Conservation (phyloP, 331 rosid species). For the Saraca asoca region DNA sequence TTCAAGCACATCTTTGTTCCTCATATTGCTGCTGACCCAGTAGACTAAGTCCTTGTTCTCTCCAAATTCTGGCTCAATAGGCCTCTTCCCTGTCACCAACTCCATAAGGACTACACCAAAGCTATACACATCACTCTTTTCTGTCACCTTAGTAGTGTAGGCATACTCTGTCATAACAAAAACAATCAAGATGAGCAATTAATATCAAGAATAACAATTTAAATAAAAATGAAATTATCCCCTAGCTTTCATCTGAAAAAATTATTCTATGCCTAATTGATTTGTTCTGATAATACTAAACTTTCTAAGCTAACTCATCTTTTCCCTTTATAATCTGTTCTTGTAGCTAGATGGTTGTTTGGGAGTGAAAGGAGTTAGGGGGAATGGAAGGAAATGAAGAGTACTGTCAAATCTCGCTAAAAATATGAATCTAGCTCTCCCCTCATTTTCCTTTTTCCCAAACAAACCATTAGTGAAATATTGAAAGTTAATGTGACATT, state of each 20-base stretch:
- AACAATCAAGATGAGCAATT: constrained; percentile 33
- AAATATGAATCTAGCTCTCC: too few relatives aligned
- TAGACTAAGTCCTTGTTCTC: constrained; percentile 73
- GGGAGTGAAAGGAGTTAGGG: too few relatives aligned
- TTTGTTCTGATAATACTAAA: constrained; percentile 3
- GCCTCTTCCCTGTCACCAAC: constrained; percentile 76
- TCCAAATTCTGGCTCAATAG: constrained; percentile 70
- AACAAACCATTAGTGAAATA: too few relatives aligned
- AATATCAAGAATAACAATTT: constrained; percentile 11
- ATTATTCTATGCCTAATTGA: not conserved
- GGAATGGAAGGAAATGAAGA: too few relatives aligned
- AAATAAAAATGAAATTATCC: not conserved
- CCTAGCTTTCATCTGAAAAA: not conserved
- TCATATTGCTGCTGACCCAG: constrained; percentile 65
- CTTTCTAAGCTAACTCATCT: not conserved
- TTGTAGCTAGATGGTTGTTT: not conserved
- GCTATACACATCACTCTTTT: constrained; percentile 93
- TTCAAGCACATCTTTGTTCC: constrained; percentile 40
- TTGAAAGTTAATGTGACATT: too few relatives aligned
- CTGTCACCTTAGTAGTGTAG: constrained; percentile 77
- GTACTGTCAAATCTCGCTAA: too few relatives aligned
- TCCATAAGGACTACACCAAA: constrained; percentile 94
- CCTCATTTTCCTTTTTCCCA: too few relatives aligned
- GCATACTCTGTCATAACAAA: constrained; percentile 68
- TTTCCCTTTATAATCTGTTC: not conserved